Evolutionary conservation across 208 protist species (phyloP).

Genomic region (Trypanosoma boissoni): DNA sequence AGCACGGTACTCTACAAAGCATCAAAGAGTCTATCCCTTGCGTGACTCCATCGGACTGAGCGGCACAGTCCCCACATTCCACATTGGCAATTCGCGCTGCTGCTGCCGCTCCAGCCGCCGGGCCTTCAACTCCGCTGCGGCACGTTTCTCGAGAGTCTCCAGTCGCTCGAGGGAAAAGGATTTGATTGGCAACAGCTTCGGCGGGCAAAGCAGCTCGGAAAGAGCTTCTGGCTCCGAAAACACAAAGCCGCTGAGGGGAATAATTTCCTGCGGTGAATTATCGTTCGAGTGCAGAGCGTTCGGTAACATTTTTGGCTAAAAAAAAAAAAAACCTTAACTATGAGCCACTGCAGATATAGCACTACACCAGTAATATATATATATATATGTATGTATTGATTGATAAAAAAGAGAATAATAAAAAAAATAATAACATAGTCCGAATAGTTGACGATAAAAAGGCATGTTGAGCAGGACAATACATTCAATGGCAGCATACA

Average conservation of each 20-base stretch:
- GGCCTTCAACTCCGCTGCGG: slow-evolving; percentile 43
- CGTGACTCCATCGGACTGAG: background rate
- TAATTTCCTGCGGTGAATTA: slow-evolving; percentile 39
- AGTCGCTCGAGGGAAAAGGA: slow-evolving; percentile 93
- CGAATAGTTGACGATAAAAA: no score
- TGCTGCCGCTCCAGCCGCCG: slow-evolving; percentile 36
- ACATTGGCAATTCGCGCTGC: slow-evolving; percentile 22
- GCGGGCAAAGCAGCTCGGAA: slow-evolving; percentile 91
- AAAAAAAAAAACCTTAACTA: background rate
- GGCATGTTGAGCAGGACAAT: background rate
- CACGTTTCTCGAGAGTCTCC: slow-evolving; percentile 88
- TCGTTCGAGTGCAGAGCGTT: background rate
- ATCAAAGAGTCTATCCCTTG: no score
- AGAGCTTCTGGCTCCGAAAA: slow-evolving; percentile 74
- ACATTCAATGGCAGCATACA: background rate
- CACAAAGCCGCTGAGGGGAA: slow-evolving; percentile 81
- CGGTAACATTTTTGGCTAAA: background rate
- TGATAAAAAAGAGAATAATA: background rate
- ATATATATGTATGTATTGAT: background rate
- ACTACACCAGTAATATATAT: slow-evolving; percentile 2
- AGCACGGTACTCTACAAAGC: no score
- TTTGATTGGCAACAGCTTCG: slow-evolving; percentile 96
- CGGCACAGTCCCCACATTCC: slow-evolving; percentile 17
- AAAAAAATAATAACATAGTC: background rate
- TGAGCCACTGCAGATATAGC: background rate